Evolutionary conservation across 305 asterid species (phyloP).

Genomic region (Fraxinus platypoda): DNA sequence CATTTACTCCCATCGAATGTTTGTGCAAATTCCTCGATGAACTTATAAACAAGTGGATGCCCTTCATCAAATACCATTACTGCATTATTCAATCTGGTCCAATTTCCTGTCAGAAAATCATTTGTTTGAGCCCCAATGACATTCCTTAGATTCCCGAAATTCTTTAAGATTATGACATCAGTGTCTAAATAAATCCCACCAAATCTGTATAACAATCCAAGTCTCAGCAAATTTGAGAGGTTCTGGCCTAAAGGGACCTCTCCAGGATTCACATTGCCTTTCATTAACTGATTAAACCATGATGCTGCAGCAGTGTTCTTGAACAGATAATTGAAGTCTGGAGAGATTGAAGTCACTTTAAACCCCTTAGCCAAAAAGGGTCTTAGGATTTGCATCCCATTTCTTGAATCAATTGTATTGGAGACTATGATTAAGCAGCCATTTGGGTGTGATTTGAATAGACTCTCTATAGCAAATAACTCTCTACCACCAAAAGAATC

Average conservation of each 20-base stretch:
- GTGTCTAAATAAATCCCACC: conserved; percentile 91
- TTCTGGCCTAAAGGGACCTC: conserved; percentile 80
- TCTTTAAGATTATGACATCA: conserved; percentile 63
- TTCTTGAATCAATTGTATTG: conserved; percentile 61
- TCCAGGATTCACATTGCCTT: conserved; percentile 68
- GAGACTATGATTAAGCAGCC: conserved; percentile 72
- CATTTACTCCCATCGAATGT: conserved; percentile 87
- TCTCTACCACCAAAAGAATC: conserved; percentile 67
- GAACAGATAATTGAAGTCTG: conserved; percentile 68
- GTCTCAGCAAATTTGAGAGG: conserved; percentile 77
- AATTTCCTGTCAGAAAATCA: conserved; percentile 52
- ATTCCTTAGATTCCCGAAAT: conserved; percentile 51
- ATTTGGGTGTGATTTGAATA: conserved; percentile 64
- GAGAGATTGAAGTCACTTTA: conserved; percentile 59
- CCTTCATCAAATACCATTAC: conserved; percentile 78
- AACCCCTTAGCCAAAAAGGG: conserved; percentile 61
- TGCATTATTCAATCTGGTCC: conserved; percentile 90
- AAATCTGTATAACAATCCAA: conserved; percentile 65
- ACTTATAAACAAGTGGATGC: conserved; percentile 69
- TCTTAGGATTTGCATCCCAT: conserved; percentile 48
- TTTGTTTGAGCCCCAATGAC: conserved; percentile 77
- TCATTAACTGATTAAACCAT: conserved; percentile 59
- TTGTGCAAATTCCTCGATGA: conserved; percentile 79
- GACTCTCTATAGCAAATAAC: conserved; percentile 46
- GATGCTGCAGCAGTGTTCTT: conserved; percentile 59